Percentiles rank a stretch among this genome's conserved stretches.
Evolutionary conservation across 495 filamentous ascomycete genomes (phyloP).

Genomic region (Aspergillus nidulans): DNA sequence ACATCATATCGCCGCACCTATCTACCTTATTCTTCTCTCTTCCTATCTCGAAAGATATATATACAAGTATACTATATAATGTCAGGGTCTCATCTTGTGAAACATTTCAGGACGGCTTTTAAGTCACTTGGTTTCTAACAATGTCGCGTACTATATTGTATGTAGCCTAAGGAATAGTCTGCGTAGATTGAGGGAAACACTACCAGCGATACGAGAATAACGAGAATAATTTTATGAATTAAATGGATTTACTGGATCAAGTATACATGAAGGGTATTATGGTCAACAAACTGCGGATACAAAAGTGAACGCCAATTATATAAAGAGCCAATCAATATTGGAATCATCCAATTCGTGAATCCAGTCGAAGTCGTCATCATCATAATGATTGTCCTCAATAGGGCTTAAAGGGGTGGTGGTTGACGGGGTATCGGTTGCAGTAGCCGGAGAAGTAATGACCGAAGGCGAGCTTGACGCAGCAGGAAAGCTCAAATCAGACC

Average conservation of each 20-base stretch:
- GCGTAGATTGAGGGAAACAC: too few species aligned
- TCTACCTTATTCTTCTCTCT: background rate
- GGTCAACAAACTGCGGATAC: background rate
- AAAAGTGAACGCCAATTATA: conserved; percentile 21
- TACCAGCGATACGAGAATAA: too few species aligned
- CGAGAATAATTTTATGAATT: too few species aligned
- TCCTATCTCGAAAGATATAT: background rate
- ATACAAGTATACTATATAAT: background rate
- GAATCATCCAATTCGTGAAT: conserved; percentile 44
- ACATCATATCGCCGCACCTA: background rate
- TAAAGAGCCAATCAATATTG: conserved; percentile 44
- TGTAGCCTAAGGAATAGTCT: background rate
- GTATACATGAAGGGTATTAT: background rate
- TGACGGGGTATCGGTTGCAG: conserved; percentile 4
- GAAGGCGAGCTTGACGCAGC: background rate
- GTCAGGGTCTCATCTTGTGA: background rate
- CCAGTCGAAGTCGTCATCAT: conserved; percentile 41
- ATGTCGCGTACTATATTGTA: background rate
- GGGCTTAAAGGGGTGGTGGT: conserved; percentile 4
- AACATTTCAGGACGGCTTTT: background rate
- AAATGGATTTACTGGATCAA: background rate
- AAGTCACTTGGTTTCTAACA: too few species aligned
- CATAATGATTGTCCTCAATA: conserved; percentile 20
- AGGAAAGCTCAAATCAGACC: background rate
- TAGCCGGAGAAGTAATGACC: conserved; percentile 1